Conservation (phyloP, 2,329 filamentous ascomycete genomes). For the Pseudogymnoascus sp. region DNA sequence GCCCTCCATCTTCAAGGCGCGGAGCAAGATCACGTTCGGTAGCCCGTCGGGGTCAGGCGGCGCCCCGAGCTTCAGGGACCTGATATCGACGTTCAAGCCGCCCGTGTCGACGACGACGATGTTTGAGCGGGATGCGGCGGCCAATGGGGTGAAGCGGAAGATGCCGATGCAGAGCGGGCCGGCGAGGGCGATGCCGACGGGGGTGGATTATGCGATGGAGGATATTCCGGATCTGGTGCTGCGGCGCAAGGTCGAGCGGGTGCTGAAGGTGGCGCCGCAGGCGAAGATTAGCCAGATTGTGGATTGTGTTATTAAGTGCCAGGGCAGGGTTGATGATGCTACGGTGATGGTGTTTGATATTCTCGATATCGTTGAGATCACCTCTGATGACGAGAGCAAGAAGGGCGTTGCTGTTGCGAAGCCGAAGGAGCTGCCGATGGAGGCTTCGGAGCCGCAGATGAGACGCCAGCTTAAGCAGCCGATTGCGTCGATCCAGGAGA, state of each 20-base stretch:
- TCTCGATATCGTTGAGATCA: constrained; percentile 19
- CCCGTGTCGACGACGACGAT: not conserved
- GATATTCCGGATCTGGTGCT: constrained; percentile 43
- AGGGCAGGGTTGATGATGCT: constrained; percentile 48
- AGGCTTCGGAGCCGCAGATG: constrained; percentile 37
- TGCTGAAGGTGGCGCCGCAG: constrained; percentile 39
- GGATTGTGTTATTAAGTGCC: constrained; percentile 40
- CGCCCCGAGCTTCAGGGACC: not conserved
- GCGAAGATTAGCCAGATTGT: constrained; percentile 37
- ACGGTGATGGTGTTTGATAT: constrained; percentile 38
- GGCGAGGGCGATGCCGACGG: constrained; percentile 36
- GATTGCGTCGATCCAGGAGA: constrained; percentile 48
- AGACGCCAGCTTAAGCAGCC: constrained; percentile 47
- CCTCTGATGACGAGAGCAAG: not conserved
- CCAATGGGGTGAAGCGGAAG: not conserved
- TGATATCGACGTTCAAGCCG: not conserved
- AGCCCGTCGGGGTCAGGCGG: not conserved
- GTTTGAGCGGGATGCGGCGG: not conserved
- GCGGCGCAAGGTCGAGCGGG: constrained; percentile 41
- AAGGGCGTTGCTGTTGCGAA: constrained; percentile 6
- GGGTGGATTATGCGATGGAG: constrained; percentile 37
- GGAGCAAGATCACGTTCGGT: constrained; percentile 1
- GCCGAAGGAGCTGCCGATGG: constrained; percentile 12
- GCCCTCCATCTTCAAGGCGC: constrained; percentile 43
- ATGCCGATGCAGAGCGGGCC: constrained; percentile 28